Evolutionary conservation across 2,329 filamentous ascomycete genomes (phyloP), one percentile per base, ranked within the genome.

Genomic region (Capronia epimyces): DNA sequence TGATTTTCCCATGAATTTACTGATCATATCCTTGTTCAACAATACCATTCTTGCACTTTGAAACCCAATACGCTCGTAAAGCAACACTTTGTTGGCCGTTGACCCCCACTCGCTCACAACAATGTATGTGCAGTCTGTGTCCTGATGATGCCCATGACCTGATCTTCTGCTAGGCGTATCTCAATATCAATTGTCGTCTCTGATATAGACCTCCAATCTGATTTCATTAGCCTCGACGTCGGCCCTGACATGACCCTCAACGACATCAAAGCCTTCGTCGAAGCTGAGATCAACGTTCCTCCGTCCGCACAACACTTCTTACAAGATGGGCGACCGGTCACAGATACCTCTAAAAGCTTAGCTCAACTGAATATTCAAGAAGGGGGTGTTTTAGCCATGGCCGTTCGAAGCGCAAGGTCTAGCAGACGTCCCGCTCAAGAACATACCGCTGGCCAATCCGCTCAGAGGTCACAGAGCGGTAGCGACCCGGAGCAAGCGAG

Each of bases 371-470:
- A 85, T 36, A 86, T 98, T 62, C 80, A 76, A 43, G 88, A 97
- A 70, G 89, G 89, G 49, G 93, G 96, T 65, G 90, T 98, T 87
- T 75, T 98, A 58, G 89, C 87, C 24, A 79, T 97, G 60, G 86
- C 95, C 66, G 84, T 95, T 60, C 66, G 62, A 31, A 61, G 61
- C 22, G 39, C 43, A n/a, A 45, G 41, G 34, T 37, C 57, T 53
- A 25, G 62, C 61, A 50, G 46, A 49, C 46, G 45, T 27, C 41
- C 50, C 4, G 49, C 49, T 2, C 48, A 40, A 34, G 46, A 43
- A 12, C 21, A 15, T 31, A 22, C 47, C 61, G 63, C 25, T 60
- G 60, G 52, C 22, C 58, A 60, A 43, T 46, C 50, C 2, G 39
- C 53, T 12, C 52, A 49, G 34, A 43, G 40, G 42, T 54, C 63